phyloP scores from a whole-genome alignment of 805 yeast species.

The Saturnispora quitensis region DNA sequence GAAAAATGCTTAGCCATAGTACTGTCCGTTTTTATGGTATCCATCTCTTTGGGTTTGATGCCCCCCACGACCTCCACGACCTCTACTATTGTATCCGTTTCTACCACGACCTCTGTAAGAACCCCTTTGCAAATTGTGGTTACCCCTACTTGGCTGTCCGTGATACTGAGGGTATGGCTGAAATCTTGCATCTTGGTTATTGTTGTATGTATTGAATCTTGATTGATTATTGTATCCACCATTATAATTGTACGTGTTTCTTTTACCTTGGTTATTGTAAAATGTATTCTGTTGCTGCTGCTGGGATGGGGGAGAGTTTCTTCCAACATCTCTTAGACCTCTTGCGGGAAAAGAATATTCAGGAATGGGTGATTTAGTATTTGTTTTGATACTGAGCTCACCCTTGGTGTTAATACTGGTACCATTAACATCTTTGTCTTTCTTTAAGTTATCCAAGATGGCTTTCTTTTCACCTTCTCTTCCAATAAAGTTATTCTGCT shows the following conservation, averaged over 20 bases:
- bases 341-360: not conserved
- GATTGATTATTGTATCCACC: not conserved
- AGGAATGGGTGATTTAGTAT: not conserved
- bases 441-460: not conserved
- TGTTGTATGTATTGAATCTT: not conserved
- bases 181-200: not conserved
- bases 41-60: not conserved
- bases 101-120: constrained; percentile 4
- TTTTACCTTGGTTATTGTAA: not conserved
- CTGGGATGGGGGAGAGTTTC: not conserved
- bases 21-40: not conserved
- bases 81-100: not conserved
- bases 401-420: not conserved
- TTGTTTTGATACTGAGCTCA: not conserved
- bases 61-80: not conserved
- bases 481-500: constrained; percentile 16
- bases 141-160: not conserved
- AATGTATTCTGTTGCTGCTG: not conserved
- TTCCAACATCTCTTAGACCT: not conserved
- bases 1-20: not conserved
- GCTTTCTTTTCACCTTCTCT: constrained; percentile 3
- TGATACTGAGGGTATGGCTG: constrained; percentile 1
- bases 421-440: not conserved
- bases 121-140: not conserved
- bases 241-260: not conserved